Conservation (phyloP, 257 asterid genomes). For the Thymus mandschuricus region DNA sequence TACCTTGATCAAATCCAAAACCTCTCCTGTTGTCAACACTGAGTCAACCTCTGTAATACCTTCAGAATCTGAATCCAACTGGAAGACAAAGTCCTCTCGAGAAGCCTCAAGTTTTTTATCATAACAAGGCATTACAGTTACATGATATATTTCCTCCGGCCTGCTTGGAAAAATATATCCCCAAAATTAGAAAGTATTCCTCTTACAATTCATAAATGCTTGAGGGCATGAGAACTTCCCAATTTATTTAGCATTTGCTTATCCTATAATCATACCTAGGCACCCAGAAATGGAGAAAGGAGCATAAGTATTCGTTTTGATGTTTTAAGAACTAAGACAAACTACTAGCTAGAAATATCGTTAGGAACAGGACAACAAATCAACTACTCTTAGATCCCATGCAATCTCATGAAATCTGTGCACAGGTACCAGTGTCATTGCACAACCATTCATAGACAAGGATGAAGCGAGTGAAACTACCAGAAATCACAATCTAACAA, state of each 20-base stretch:
- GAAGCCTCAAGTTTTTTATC: conserved; percentile 98
- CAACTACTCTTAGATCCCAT: conserved; percentile 23
- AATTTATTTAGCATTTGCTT: neutral
- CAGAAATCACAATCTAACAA: conserved; percentile 10
- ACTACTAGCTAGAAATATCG: conserved; percentile 7
- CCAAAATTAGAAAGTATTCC: conserved; percentile 31
- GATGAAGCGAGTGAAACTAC: neutral
- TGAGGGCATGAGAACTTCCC: neutral
- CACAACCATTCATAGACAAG: conserved; percentile 19
- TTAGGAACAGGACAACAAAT: neutral
- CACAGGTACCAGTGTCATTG: conserved; percentile 2
- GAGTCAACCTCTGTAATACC: conserved; percentile 85
- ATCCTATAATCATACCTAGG: neutral
- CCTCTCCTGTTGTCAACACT: conserved; percentile 94
- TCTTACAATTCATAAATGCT: conserved; percentile 1
- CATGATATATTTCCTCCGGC: conserved; percentile 92
- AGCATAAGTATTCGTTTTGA: neutral
- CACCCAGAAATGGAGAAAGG: too few species aligned
- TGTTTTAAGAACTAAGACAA: neutral
- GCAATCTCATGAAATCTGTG: neutral
- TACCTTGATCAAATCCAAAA: conserved; percentile 90
- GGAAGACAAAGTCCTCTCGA: conserved; percentile 87
- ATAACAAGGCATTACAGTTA: conserved; percentile 98
- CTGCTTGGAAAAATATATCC: conserved; percentile 47
- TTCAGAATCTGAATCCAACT: conserved; percentile 62